Evolutionary conservation across 805 yeast genomes (phyloP), one percentile per base, ranked within the genome.

Genomic region (Candida oleophila): DNA sequence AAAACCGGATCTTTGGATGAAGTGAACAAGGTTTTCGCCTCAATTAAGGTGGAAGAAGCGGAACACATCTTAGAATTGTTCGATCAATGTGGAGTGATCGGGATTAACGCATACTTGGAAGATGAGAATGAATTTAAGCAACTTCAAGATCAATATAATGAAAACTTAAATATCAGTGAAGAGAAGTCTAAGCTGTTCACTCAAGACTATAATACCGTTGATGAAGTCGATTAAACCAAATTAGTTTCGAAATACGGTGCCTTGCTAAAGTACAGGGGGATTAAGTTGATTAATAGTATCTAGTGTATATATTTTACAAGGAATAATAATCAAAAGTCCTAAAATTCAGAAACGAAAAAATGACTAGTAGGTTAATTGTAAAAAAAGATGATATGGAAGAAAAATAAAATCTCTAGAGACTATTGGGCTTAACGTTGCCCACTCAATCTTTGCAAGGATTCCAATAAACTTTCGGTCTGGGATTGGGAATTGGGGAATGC

Each of bases 61-160:
- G 98, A 92, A 62, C 63, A 68, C 7, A 74, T 87, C 5, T 76
- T 92, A 54, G 91, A 83, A 50, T 62, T 81, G 43, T 83, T 92
- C 59, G 85, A 89, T 55, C 81, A 84, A 57, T 85, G 90, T 58
- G 90, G 88, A 9, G 90, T 89, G 28, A 83, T 92, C 58, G 89
- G 92, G 32, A 82, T 92, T 35, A 87, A 83, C 55, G 96, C 86
- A 0, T 66, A 85, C 33, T 65, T 87, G 45, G 94, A 87, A 54
- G 81, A 86, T 60, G 90, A 85, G 59, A 71, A 77, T 18, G 88
- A 87, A 47, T 87, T 86, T 64, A 64, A 78, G 45, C 71, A 74
- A 48, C 62, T 80, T 44, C 74, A 78, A 54, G 68, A 77, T 46
- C 78, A 80, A 48, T 80, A 77, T 42, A 65, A 65, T 14, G 69